Evolutionary conservation across 2,329 filamentous ascomycete species (phyloP).

Genomic region (Stenocarpella maydis): DNA sequence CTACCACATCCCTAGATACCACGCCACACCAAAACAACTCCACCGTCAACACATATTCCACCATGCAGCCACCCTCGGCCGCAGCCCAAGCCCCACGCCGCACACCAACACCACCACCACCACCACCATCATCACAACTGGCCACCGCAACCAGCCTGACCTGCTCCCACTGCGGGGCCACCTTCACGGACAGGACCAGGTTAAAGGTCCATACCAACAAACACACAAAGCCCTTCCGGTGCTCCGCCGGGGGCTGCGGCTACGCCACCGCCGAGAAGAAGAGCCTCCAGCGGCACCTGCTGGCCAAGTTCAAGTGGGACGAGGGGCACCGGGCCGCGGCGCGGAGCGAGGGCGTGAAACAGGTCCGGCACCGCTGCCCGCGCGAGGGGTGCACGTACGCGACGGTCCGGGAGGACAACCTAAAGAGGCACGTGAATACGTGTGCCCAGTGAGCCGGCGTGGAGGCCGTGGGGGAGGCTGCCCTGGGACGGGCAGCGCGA

Average conservation of each 20-base stretch:
- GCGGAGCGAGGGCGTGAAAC: neutral
- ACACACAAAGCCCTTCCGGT: slow-evolving; percentile 34
- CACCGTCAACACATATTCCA: neutral
- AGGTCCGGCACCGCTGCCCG: slow-evolving; percentile 13
- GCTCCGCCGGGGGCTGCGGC: slow-evolving; percentile 24
- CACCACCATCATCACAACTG: neutral
- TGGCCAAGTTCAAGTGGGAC: slow-evolving; percentile 31
- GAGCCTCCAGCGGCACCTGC: slow-evolving; percentile 32
- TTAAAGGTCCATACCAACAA: slow-evolving; percentile 34
- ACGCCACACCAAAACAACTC: neutral
- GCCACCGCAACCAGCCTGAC: neutral
- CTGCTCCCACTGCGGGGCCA: slow-evolving; percentile 26
- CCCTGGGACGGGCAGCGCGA: neutral
- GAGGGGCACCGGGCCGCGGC: slow-evolving; percentile 30
- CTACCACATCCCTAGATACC: neutral
- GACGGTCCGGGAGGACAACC: slow-evolving; percentile 31
- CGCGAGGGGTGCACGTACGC: slow-evolving; percentile 26
- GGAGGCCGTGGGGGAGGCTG: neutral
- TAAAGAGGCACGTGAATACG: slow-evolving; percentile 26
- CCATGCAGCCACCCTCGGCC: neutral
- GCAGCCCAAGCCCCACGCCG: neutral
- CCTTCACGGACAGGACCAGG: slow-evolving; percentile 28
- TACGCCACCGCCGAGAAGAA: slow-evolving; percentile 33
- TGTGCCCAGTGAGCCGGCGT: slow-evolving; percentile 18
- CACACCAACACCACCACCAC: neutral